Evolutionary conservation across 2,329 filamentous ascomycete genomes (phyloP), one percentile per base, ranked within the genome.

Genomic region (Akanthomyces dipterigenus): DNA sequence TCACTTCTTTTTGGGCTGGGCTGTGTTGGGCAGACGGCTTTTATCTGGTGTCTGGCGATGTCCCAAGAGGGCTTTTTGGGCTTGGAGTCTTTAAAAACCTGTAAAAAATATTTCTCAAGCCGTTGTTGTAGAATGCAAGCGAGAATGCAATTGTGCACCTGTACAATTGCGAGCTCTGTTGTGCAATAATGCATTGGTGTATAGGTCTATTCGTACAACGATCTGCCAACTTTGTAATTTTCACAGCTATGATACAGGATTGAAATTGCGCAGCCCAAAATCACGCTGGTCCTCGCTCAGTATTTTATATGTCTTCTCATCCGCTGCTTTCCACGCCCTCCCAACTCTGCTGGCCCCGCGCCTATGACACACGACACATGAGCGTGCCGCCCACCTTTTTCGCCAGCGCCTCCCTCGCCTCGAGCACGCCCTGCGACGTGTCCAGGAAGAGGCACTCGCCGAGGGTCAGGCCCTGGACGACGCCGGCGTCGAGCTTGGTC

Each of bases 391-490:
- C 93, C 22, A 91, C 78, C 76, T 86, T 89, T 78, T 85, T 87
- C 72, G 89, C 87, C 61, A 96, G 80, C 63, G 91, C 93, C 75
- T 96, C 91, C 67, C 93, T 81, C 28, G 86, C 81, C 78, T 97
- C 93, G 70, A 96, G 71, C 11, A 96, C 82, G 1, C 93, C 93
- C 65, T 80, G 76, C 69, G 91, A 87, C 20, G 92, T 96, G 16
- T 81, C 85, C 55, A 97, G 70, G 70, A 93, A 93, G 71, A 97
- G 76, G 71, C 86, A 88, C 80, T 97, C 93, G 61, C 93, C 93
- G 16, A 95, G 78, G 64, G 83, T 87, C 67, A 96, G 71, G 0
- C 91, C 91, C 70, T 87, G 84, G 31, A 96, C 82, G 64, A 87
- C 86, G 12, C 92, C 86, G 64, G 85, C 84, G 16, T 82, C 80